Percentiles rank a stretch among this genome's conserved stretches.
Conservation (phyloP, 2,329 filamentous ascomycete species). For the Colletotrichum plurivorum region DNA sequence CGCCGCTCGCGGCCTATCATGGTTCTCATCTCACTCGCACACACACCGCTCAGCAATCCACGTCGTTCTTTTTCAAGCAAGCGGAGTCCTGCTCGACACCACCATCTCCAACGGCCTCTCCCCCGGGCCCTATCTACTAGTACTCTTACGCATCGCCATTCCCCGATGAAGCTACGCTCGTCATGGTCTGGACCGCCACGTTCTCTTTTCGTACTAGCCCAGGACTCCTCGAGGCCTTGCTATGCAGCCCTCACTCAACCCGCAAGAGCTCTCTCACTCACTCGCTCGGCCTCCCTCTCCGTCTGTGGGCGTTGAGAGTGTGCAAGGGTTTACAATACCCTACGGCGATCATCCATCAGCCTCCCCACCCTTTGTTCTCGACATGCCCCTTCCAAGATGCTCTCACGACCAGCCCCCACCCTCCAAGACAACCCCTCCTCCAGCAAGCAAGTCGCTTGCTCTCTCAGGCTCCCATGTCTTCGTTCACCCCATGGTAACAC, state of each 20-base stretch:
- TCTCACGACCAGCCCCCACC: slow-evolving; percentile 32
- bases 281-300: background rate
- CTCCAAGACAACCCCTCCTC: slow-evolving; percentile 21
- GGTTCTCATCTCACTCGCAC: slow-evolving; percentile 1
- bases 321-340: slow-evolving; percentile 19
- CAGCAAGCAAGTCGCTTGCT: slow-evolving; percentile 13
- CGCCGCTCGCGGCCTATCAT: slow-evolving; percentile 6
- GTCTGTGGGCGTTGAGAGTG: slow-evolving; percentile 13
- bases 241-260: slow-evolving; percentile 2
- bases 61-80: slow-evolving; percentile 6
- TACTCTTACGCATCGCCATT: slow-evolving; percentile 14
- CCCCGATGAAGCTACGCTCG: slow-evolving; percentile 26
- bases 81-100: slow-evolving; percentile 16
- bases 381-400: background rate
- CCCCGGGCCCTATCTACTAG: background rate
- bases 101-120: background rate
- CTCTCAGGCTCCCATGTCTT: slow-evolving; percentile 22
- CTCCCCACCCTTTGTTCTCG: slow-evolving; percentile 32
- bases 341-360: slow-evolving; percentile 32
- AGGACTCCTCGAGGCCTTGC: slow-evolving; percentile 19
- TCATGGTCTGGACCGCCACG: slow-evolving; percentile 26
- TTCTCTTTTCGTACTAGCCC: slow-evolving; percentile 14
- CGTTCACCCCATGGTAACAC: slow-evolving; percentile 15
- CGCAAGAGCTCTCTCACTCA: background rate
- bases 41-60: slow-evolving; percentile 20